A percentile compares a stretch with the other conserved stretches of the same genome.
These are phyloP conservation scores for Aspergillus tanneri DNA, from an alignment of 2,329 filamentous ascomycete species.

Conservation along the genomic window DNA sequence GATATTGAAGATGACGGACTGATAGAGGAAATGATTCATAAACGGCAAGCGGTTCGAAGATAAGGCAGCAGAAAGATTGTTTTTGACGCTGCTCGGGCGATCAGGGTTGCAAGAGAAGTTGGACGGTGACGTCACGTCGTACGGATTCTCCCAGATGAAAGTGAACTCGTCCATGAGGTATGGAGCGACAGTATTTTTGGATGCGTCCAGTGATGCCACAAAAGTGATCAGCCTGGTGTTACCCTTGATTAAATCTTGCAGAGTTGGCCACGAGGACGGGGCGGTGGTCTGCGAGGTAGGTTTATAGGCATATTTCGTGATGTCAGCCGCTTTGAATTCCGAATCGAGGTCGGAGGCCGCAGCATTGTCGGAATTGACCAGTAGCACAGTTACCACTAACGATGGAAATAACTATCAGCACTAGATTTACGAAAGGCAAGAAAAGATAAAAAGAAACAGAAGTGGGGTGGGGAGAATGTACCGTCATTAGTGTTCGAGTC, in stretches of 20 bases:
- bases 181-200: slow-evolving; percentile 35
- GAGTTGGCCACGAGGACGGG: slow-evolving; percentile 64
- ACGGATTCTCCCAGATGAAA: slow-evolving; percentile 69
- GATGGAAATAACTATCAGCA: slow-evolving; percentile 4
- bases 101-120: slow-evolving; percentile 72
- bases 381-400: slow-evolving; percentile 67
- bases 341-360: slow-evolving; percentile 55
- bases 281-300: slow-evolving; percentile 49
- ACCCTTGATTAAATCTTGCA: slow-evolving; percentile 65
- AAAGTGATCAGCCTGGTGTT: slow-evolving; percentile 68
- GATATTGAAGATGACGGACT: slow-evolving; percentile 52
- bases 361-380: slow-evolving; percentile 68
- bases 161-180: slow-evolving; percentile 47
- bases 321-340: slow-evolving; percentile 58
- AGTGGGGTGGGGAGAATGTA: too few relatives aligned
- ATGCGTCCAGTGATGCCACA: slow-evolving; percentile 53
- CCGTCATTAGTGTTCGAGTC: slow-evolving; percentile 65
- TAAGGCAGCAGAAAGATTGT: slow-evolving; percentile 52
- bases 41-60: slow-evolving; percentile 64
- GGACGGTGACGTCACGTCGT: slow-evolving; percentile 59
- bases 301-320: slow-evolving; percentile 62
- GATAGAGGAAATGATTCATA: slow-evolving; percentile 78
- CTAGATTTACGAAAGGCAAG: neutral
- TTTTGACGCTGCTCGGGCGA: slow-evolving; percentile 58
- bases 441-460: neutral